Base-by-base conservation (phyloP, 257 asterid species). In the Petunia secreta region DNA sequence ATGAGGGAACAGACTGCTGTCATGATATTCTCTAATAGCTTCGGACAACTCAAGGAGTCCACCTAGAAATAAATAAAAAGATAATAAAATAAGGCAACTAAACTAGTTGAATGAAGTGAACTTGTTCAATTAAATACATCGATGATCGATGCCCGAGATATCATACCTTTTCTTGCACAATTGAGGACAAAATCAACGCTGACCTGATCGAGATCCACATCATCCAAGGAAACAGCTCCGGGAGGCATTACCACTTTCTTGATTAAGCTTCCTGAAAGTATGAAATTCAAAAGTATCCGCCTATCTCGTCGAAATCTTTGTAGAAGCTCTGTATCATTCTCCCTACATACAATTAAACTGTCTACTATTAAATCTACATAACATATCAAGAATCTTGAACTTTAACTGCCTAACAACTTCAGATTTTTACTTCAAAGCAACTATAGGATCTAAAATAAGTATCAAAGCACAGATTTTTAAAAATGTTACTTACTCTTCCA, bases 171-270 rank as follows among this genome's bases (percentile, higher is more conserved):
- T 87, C 93, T 95, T 75, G 92, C 94, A 88, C 97, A 92, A 69
- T 84, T 92, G 82, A 95, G 93, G 78, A 95, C 95, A 88, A 87
- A 84, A 85, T 93, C 98, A 37, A 90, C 97, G 81, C 99, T 93
- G 80, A 95, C 97, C 90, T 93, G 99, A 89, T 95, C 98, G 82
- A 95, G 96, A 87, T 95, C 97, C 86, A 95, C 98, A 83, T 95
- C 99, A 82, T 95, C 97, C 86, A 95, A 89, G 8, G 99, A 88
- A 84, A 93, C 96, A 2, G 98, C 99, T 53, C 99, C 99, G 0
- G 99, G 98, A 67, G 99, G 99, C 99, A 95, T 89, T 77, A 91
- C 91, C 79, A 95, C 99, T 88, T 89, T 95, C 92, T 94, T 92
- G 82, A 95, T 85, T 83, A 92, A 86, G 88, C 93, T 93, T 79